Conservation (phyloP, 2,329 filamentous ascomycete genomes). For the Fusarium compactum region DNA sequence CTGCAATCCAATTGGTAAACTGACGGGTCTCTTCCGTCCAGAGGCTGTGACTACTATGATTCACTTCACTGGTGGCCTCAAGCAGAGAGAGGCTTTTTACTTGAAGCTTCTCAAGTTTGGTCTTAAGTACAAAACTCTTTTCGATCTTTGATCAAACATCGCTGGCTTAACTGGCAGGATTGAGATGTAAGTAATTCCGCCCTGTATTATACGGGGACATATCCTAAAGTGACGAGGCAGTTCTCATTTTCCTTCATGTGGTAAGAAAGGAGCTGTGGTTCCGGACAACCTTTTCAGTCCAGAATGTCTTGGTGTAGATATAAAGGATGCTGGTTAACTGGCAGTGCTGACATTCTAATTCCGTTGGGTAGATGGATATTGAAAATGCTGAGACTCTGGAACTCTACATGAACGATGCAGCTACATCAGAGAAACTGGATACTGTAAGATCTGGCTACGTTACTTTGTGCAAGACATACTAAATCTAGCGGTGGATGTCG, state of each 20-base stretch:
- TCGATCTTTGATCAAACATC: neutral
- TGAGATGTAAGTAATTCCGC: neutral
- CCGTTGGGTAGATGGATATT: neutral
- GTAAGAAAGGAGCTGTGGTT: neutral
- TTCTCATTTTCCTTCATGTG: neutral
- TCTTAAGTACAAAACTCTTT: neutral
- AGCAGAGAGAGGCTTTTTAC: neutral
- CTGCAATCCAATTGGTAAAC: no score
- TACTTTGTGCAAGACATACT: neutral
- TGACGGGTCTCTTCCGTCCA: no score
- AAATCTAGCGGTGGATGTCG: neutral
- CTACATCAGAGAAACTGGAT: neutral
- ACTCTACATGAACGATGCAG: neutral
- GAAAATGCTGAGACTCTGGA: neutral
- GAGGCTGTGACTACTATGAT: neutral
- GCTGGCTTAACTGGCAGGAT: neutral
- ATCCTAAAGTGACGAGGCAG: neutral
- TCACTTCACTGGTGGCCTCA: neutral
- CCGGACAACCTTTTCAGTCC: neutral
- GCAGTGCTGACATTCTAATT: neutral
- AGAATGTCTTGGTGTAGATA: neutral
- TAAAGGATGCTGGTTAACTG: neutral
- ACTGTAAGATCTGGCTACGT: neutral
- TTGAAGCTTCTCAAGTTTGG: neutral
- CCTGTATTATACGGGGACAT: neutral